Evolutionary conservation across 352 stramenopile genomes (phyloP), one percentile per base, ranked within the genome.

Genomic region (Halophytophthora batemanensis): DNA sequence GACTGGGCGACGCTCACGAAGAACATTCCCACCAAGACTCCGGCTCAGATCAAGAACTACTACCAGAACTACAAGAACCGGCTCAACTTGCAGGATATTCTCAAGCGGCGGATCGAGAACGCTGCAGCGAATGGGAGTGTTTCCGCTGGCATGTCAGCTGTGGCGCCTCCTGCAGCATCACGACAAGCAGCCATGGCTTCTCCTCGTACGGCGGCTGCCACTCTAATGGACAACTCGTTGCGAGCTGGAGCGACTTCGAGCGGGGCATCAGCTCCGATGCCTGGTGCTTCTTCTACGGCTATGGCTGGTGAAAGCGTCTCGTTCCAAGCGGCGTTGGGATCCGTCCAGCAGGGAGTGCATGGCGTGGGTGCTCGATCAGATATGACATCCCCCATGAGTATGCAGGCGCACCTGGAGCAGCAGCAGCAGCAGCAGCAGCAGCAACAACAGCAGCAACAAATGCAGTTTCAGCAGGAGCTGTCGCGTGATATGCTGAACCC

Each of bases 31-130:
- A 91, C 82, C 22, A 96, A 96, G 58, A 95, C 88, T 0, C 76
- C 84, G 15, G 83, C 82, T 3, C 87, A 96, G 55, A 95, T 96
- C 59, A 96, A 96, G 56, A 96, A 96, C 38, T 96, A 96, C 63
- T 96, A 96, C 51, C 88, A 96, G 59, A 96, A 96, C 51, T 96
- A 96, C 69, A 96, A 96, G 75, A 95, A 96, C 37, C 68, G 86
- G 4, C 66, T 96, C 12, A 90, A 90, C 19, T 49, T 96, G 15
- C 85, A 96, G 59, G 85, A 95, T 50, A 90, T 93, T 36, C 46
- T 95, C 31, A 93, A 90, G 63, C 79, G 85, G 42, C 66, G 85
- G 6, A 83, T 89, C 19, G 82, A 93, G 25, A 73, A 60, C 33
- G 53, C 59, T 25, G 61, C 59, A 29, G 45, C 45, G n/a, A 67